Evolutionary conservation across 2,329 filamentous ascomycete species (phyloP).

Genomic region (Macrophomina phaseolina): DNA sequence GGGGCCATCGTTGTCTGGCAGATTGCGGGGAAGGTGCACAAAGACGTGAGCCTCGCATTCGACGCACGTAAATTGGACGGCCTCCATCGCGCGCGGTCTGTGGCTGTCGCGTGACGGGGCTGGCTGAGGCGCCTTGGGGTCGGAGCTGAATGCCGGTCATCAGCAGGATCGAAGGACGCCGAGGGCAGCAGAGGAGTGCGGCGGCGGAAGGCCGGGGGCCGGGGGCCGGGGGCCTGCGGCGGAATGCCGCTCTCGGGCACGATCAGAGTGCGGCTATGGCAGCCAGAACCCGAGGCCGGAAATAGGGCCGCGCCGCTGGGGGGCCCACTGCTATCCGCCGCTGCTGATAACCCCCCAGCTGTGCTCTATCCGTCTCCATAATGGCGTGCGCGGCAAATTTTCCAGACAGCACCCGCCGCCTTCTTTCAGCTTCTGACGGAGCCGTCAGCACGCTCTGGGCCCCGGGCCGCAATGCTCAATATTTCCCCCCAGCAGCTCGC

Average conservation of each 20-base stretch:
- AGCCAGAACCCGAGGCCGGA: conserved; percentile 12
- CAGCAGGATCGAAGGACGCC: background rate
- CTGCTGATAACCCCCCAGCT: background rate
- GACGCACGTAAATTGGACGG: conserved; percentile 1
- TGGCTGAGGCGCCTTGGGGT: background rate
- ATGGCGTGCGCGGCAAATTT: conserved; percentile 17
- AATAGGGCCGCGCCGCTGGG: background rate
- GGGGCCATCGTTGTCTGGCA: conserved; percentile 38
- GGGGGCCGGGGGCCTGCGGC: conserved; percentile 13
- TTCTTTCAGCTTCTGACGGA: no score
- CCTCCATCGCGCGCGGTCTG: background rate
- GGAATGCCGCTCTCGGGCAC: conserved; percentile 6
- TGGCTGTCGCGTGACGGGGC: background rate
- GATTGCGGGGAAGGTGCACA: conserved; percentile 44
- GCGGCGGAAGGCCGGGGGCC: background rate
- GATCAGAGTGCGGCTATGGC: conserved; percentile 17
- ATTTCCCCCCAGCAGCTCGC: background rate
- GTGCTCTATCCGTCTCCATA: conserved; percentile 13
- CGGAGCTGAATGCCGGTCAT: background rate
- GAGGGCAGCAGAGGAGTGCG: background rate
- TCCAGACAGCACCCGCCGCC: no score
- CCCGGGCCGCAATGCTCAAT: no score
- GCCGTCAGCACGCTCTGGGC: no score
- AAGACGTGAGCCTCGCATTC: background rate
- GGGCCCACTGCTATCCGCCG: background rate